These are phyloP conservation scores for Sporodiniella umbellata DNA, from an alignment of 371 early-diverging fungal species.

Conservation along the genomic window DNA sequence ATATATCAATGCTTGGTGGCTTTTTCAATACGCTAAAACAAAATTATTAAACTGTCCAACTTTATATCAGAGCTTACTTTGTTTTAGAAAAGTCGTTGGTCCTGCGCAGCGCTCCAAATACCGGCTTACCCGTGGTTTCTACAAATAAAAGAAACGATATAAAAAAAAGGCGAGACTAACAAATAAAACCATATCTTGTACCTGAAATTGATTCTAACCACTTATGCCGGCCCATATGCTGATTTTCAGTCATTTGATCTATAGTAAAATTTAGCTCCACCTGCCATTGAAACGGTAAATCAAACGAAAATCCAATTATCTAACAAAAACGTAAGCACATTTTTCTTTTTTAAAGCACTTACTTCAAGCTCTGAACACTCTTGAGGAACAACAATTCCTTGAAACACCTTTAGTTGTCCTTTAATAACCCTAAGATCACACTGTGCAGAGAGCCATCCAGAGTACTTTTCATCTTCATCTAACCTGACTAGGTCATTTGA, in stretches of 20 bases:
- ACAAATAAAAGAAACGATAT: not conserved
- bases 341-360: not conserved
- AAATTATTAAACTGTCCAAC: not conserved
- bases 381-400: slow-evolving; percentile 57
- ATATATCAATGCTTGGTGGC: slow-evolving; percentile 64
- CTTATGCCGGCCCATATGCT: slow-evolving; percentile 17
- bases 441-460: slow-evolving; percentile 23
- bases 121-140: slow-evolving; percentile 5
- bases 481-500: slow-evolving; percentile 8
- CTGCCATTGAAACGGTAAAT: slow-evolving; percentile 37
- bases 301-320: slow-evolving; percentile 45
- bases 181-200: too few species aligned
- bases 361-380: slow-evolving; percentile 65
- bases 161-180: too few species aligned
- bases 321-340: slow-evolving; percentile 4
- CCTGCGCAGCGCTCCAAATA: slow-evolving; percentile 49
- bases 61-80: slow-evolving; percentile 22
- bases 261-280: slow-evolving; percentile 47
- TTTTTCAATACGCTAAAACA: slow-evolving; percentile 55
- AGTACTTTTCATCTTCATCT: slow-evolving; percentile 21
- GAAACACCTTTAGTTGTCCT: slow-evolving; percentile 57
- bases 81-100: slow-evolving; percentile 52
- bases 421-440: slow-evolving; percentile 49
- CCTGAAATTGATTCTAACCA: slow-evolving; percentile 21
- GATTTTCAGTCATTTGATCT: slow-evolving; percentile 22